Evolutionary conservation across 2,329 filamentous ascomycete genomes (phyloP), one percentile per base, ranked within the genome.

Genomic region (Alternaria postmessia): DNA sequence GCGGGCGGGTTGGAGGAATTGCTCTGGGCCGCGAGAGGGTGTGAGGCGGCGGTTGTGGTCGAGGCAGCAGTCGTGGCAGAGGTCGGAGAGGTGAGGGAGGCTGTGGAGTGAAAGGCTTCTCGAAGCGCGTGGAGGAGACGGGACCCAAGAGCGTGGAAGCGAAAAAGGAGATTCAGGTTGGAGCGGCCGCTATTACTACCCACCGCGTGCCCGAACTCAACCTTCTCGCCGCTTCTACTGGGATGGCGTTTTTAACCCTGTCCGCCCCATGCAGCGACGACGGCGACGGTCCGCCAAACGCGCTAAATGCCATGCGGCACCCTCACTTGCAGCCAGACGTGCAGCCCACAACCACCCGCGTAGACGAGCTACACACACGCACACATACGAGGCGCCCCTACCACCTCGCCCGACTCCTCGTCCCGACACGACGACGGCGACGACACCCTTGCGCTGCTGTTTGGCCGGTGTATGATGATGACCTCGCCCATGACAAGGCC

Each of bases 121-220:
- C 67, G 71, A 73, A 72, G 71, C 68, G 69, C 67, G 72, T 72
- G 64, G 69, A 71, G 61, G 66, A 69, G 69, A 67, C 69, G 66
- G 67, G 69, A 65, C 69, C 70, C 71, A 69, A 71, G 67, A 68
- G 65, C 67, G 58, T 72, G 70, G 73, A 73, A 72, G 69, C 70
- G 72, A 73, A 73, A 59, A 71, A 72, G 70, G 69, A 74, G 69
- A 72, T 66, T 72, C 70, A 71, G 69, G 71, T 71, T 70, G 66
- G 66, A 61, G 67, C 70, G 71, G 70, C 68, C 67, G 68, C 70
- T 69, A 68, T 73, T 71, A 72, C 71, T 75, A 73, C 69, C 66
- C 66, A 69, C 67, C 59, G 59, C 63, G 61, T 67, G 67, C 69
- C 66, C 67, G 58, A 70, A 67, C 53, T 65, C 66, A 70, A 68